These are phyloP conservation scores for Geranomyces variabilis DNA, from an alignment of 192 early-diverging fungal species.

Conservation along the genomic window DNA sequence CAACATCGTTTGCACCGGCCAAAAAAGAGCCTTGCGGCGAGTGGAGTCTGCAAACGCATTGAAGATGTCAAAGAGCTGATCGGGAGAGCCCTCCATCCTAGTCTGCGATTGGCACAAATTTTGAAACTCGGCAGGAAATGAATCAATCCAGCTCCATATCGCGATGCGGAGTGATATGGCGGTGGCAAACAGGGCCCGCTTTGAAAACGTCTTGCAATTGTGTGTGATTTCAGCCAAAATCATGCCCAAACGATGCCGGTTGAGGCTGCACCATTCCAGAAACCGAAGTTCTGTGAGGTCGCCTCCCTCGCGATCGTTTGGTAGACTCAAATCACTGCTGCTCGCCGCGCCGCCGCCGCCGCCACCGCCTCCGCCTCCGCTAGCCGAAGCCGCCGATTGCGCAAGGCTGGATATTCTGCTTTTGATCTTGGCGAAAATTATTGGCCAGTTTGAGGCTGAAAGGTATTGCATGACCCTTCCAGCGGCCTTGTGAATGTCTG, in stretches of 20 bases:
- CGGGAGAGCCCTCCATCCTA: slow-evolving; percentile 62
- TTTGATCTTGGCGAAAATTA: slow-evolving; percentile 58
- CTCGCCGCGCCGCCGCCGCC: slow-evolving; percentile 3
- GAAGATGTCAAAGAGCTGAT: slow-evolving; percentile 77
- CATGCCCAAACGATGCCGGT: slow-evolving; percentile 67
- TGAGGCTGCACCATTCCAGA: slow-evolving; percentile 83
- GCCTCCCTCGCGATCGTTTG: slow-evolving; percentile 22
- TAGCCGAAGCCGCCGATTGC: slow-evolving; percentile 57
- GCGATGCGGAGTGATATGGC: slow-evolving; percentile 76
- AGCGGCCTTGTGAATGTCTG: slow-evolving; percentile 81
- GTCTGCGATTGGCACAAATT: slow-evolving; percentile 64
- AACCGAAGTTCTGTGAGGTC: slow-evolving; percentile 79
- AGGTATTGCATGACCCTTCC: slow-evolving; percentile 84
- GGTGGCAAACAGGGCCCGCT: slow-evolving; percentile 70
- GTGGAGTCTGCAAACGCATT: slow-evolving; percentile 62
- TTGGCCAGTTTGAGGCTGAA: slow-evolving; percentile 86
- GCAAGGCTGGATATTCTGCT: slow-evolving; percentile 25
- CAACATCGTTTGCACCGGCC: slow-evolving; percentile 88
- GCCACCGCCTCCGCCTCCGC: neutral
- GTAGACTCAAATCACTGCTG: neutral
- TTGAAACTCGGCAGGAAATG: slow-evolving; percentile 82
- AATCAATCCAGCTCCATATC: slow-evolving; percentile 94
- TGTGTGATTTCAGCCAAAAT: slow-evolving; percentile 43
- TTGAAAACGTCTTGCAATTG: slow-evolving; percentile 36
- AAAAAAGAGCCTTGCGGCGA: slow-evolving; percentile 71